Base-by-base conservation (phyloP, 495 filamentous ascomycete genomes). In the Penicillium pancosmium region DNA sequence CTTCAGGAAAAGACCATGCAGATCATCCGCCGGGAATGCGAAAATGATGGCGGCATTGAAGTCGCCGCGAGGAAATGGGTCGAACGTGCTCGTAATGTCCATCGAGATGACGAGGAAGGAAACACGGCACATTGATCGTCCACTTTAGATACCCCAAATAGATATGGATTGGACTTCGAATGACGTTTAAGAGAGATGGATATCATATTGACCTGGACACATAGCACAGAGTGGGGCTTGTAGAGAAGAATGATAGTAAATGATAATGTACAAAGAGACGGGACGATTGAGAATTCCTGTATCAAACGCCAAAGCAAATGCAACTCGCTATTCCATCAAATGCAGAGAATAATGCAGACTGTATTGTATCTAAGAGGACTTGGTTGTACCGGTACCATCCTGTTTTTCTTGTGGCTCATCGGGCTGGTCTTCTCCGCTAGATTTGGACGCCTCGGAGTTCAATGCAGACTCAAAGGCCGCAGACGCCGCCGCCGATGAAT, bases 11-110 rank as follows among this genome's bases (percentile, higher is more conserved):
- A 49, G 33, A 68, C 76, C 6, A 59, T 23, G 49, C 56, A 69
- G 19, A 68, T 79, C n/a, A 72, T 80, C 38, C 57, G 63, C 13
- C 67, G 71, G 19, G 81, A 82, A 57, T 80, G 78, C 48, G 50
- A 57, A 12, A 69, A 66, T 33, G 79, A 79, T 46, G 70, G 71
- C 7, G 76, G 78, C 0, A 48, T 78, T 12, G 33, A 65, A 35
- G 25, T 34, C 44, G 74, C 77, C 7, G 78, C 78, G 31, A 68
- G 40, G 56, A 68, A 64, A 9, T 84, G 81, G 81, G 63, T 78
- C 52, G 76, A 82, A 46, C 74, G 78, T 34, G 78, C 77, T 5
- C 71, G 60, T 21, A 63, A 67, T 11, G 56, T 82, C 33, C 68
- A 71, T 34, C 62, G 52, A 25, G 68, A 58, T 7, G 54, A 60